A percentile compares a stretch with the other conserved stretches of the same genome.
phyloP scores from a whole-genome alignment of 139 green algal genomes.

The Tetradesmus obliquus region DNA sequence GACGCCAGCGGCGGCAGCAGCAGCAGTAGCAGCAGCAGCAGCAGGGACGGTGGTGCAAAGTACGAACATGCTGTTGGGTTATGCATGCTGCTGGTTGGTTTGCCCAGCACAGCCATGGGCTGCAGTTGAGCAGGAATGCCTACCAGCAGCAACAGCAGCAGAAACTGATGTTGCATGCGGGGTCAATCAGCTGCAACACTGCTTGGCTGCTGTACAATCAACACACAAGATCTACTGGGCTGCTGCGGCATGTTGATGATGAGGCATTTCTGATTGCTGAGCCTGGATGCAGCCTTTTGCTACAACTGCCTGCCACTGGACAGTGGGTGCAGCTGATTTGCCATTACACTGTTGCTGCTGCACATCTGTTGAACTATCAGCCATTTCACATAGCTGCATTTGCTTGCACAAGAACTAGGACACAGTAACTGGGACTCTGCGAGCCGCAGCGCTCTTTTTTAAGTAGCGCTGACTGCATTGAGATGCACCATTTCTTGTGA shows the following conservation, averaged over 20 bases:
- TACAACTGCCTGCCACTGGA: neutral
- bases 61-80: too few relatives aligned
- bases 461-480: too few relatives aligned
- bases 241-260: too few relatives aligned
- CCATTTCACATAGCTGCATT: neutral
- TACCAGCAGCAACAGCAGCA: too few relatives aligned
- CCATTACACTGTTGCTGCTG: too few relatives aligned
- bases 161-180: neutral
- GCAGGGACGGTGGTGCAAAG: neutral
- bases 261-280: too few relatives aligned
- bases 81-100: too few relatives aligned
- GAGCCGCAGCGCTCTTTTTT: too few relatives aligned
- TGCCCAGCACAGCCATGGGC: too few relatives aligned
- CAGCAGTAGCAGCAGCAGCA: neutral
- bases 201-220: neutral
- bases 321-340: neutral
- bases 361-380: neutral
- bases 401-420: neutral
- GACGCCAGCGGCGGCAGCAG: neutral
- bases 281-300: too few relatives aligned
- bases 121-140: too few relatives aligned
- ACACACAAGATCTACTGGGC: neutral
- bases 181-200: neutral
- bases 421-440: neutral
- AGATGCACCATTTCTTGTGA: too few relatives aligned